Evolutionary conservation across 371 early-diverging fungal genomes (phyloP).

Genomic region (Rhizomucor miehei): DNA sequence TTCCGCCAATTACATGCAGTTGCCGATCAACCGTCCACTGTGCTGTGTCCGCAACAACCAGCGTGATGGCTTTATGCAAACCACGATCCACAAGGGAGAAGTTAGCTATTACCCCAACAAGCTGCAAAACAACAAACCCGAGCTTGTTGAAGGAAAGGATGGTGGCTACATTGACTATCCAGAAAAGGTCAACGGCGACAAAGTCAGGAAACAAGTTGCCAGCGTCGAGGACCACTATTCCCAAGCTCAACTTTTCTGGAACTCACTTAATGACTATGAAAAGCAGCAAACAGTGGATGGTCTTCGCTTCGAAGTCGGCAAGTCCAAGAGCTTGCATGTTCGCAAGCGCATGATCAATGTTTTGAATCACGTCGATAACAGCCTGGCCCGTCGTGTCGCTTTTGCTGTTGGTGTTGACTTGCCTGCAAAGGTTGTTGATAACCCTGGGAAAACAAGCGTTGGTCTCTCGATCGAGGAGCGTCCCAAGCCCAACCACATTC

Average conservation of each 20-base stretch:
- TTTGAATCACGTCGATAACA: constrained; percentile 36
- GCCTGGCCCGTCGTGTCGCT: constrained; percentile 36
- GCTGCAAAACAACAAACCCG: constrained; percentile 26
- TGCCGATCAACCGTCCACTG: constrained; percentile 51
- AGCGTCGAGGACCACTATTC: constrained; percentile 30
- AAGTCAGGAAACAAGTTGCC: constrained; percentile 15
- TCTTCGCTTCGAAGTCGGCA: constrained; percentile 35
- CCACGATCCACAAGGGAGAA: constrained; percentile 16
- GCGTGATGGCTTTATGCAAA: constrained; percentile 44
- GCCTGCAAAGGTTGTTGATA: constrained; percentile 21
- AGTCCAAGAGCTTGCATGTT: constrained; percentile 20
- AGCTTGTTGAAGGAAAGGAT: constrained; percentile 3
- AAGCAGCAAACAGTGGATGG: constrained; percentile 36
- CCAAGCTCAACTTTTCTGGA: constrained; percentile 43
- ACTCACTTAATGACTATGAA: constrained; percentile 33
- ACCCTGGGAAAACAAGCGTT: constrained; percentile 17
- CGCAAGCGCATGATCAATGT: constrained; percentile 29
- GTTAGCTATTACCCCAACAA: constrained; percentile 29
- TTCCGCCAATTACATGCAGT: constrained; percentile 37
- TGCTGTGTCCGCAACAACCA: constrained; percentile 22
- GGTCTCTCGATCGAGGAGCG: constrained; percentile 31
- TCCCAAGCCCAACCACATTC: constrained; percentile 24
- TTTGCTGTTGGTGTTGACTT: constrained; percentile 21
- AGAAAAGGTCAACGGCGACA: constrained; percentile 17
- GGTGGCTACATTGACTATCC: constrained; percentile 29